phyloP scores from a whole-genome alignment of 2,329 filamentous ascomycete species.

The Botrytis sinoallii region DNA sequence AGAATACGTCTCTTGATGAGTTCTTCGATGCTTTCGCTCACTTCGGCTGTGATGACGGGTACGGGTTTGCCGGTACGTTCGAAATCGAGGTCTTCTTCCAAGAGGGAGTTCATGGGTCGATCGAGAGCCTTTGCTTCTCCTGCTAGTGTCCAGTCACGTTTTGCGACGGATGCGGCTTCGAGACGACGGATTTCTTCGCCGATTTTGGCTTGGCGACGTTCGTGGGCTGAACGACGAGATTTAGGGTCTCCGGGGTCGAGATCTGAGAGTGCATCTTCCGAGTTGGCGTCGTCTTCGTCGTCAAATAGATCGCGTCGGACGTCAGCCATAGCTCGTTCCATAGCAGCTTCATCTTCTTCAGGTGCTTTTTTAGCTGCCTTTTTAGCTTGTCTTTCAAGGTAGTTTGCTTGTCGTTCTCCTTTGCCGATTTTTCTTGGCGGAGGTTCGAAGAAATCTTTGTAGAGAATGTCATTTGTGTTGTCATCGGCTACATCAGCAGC shows the following conservation, averaged over 20 bases:
- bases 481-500: conserved; percentile 52
- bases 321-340: conserved; percentile 80
- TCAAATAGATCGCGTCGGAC: conserved; percentile 91
- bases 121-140: conserved; percentile 83
- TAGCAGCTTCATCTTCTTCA: conserved; percentile 58
- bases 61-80: conserved; percentile 94
- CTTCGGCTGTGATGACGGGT: conserved; percentile 86
- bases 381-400: conserved; percentile 39
- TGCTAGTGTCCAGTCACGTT: conserved; percentile 84
- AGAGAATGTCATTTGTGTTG: conserved; percentile 87
- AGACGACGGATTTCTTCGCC: conserved; percentile 87
- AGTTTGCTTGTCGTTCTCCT: conserved; percentile 44
- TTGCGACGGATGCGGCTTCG: conserved; percentile 83
- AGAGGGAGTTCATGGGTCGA: conserved; percentile 83
- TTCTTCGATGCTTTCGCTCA: conserved; percentile 87
- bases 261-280: conserved; percentile 62
- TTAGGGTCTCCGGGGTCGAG: conserved; percentile 66
- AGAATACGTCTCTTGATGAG: conserved; percentile 93
- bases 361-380: conserved; percentile 43
- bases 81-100: conserved; percentile 94
- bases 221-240: conserved; percentile 77
- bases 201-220: conserved; percentile 80
- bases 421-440: conserved; percentile 69
- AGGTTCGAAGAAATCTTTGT: conserved; percentile 89
- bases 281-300: conserved; percentile 63